Base-by-base conservation (phyloP, 2,329 filamentous ascomycete species). In the Harringtonia lauricola region DNA sequence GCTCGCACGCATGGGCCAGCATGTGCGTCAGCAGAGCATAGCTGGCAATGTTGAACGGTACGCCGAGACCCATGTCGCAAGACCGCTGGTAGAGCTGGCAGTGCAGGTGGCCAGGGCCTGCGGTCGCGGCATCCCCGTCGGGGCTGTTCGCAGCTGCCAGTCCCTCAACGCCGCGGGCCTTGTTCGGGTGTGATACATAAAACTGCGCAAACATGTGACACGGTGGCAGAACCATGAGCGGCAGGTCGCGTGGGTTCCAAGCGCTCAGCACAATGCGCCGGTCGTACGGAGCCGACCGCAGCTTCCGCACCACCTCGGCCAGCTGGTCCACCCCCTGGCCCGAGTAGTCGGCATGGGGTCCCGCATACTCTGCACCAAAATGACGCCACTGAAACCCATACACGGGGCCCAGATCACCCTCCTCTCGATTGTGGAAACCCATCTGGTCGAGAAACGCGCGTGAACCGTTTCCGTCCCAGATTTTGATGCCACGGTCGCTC, bases 301-400 rank as follows among this genome's bases (percentile, higher is more conserved):
- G 68, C 63, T 95, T 95, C 56, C 84, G 68, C 30, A 98, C 78
- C n/a, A 96, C 81, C 47, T 94, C 84, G 15, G 85, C 84, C 31
- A 98, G 71, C 67, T 98, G 92, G 59, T 98, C 92, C 15, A 95
- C 86, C 17, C 92, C 92, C 59, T 94, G 72, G 0, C 86, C 88
- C 0, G 78, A 72, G 64, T 98, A 98, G 59, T 96, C 87, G 0
- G 83, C 74, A 51, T 79, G 70, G 14, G 81, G 74, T 57, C 90
- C 83, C 17, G 81, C 68, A 61, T 98, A 98, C 49, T 87, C 79
- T 5, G 92, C 92, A 41, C 92, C 92, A 57, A 98, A 98, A 64
- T 96, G 90, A 3, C 92, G 84, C 92, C 92, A 98, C 65, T 98
- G 92, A 66, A 98, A 98, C 2, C 92, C 92, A 60, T 98, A 98